Conservation (phyloP, 2,329 filamentous ascomycete species). For the Blumeria graminis region DNA sequence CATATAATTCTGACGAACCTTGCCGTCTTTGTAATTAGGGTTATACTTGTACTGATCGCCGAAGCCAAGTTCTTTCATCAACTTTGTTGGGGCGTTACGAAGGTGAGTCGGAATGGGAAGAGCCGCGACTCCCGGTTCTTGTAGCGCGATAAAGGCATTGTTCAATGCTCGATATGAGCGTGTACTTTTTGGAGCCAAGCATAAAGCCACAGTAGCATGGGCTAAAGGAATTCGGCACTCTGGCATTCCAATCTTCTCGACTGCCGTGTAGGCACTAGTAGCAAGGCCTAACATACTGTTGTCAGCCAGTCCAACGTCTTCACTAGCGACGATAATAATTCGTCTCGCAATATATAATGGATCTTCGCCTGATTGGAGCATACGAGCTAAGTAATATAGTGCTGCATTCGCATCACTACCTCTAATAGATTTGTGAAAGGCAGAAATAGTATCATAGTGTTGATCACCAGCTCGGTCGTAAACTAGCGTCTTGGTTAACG, state of each 20-base stretch:
- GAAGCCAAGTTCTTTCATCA: constrained; percentile 87
- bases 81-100: constrained; percentile 68
- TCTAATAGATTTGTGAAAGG: constrained; percentile 86
- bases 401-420: constrained; percentile 70
- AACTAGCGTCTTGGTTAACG: constrained; percentile 75
- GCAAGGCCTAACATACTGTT: constrained; percentile 63
- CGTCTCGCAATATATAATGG: constrained; percentile 77
- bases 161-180: constrained; percentile 62
- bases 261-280: constrained; percentile 63
- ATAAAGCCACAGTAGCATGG: constrained; percentile 63
- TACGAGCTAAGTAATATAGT: constrained; percentile 82
- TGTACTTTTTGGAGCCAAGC: constrained; percentile 65
- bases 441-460: constrained; percentile 93
- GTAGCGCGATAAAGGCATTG: constrained; percentile 54
- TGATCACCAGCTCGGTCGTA: constrained; percentile 91
- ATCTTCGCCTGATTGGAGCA: constrained; percentile 89
- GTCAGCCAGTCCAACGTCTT: constrained; percentile 82
- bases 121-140: constrained; percentile 61
- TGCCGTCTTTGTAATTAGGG: constrained; percentile 64
- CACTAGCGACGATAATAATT: constrained; percentile 83
- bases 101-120: constrained; percentile 71
- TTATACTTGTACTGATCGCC: constrained; percentile 92
- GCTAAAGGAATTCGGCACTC: constrained; percentile 83
- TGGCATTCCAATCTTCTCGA: constrained; percentile 84
- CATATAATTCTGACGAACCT: constrained; percentile 73